Base-by-base conservation (phyloP, 2,329 filamentous ascomycete species). In the Myriosclerotinia scirpicola region DNA sequence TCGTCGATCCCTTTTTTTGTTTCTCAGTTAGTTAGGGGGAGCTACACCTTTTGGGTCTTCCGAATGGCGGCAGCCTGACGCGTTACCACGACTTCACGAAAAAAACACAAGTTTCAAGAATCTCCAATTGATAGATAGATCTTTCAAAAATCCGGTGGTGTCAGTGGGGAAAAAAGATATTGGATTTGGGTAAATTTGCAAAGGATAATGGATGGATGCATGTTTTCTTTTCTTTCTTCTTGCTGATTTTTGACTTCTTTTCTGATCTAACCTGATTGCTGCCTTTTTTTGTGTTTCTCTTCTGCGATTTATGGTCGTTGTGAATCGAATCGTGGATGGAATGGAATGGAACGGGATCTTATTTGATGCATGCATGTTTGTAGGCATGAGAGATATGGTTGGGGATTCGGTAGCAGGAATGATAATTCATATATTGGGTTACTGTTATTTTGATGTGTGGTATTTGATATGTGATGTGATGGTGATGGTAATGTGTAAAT, bases 91-190 rank as follows among this genome's bases (percentile, higher is more conserved):
- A 66, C 60, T 65, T 67, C 38, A 64, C 56, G 65, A 67, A 59
- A 67, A 34, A 34, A 64, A 64, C 26, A 30, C 7, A 58, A 48
- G 30, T 55, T 50, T 38, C 50, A 60, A 54, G 46, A 64, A 58
- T 34, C 36, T 52, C 40, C 54, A 50, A 50, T 59, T 64, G 52
- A 64, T 66, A 65, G 58, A 67, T 62, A 60, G 54, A 59, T 54
- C 55, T 67, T 69, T 53, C 38, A 46, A 55, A 55, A 64, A 63
- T 64, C 55, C 50, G 62, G 54, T 44, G 69, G 69, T 70, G 67
- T 69, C 62, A 65, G 60, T 56, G 60, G 65, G 58, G n/a, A 65
- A 64, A 67, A 67, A 64, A 64, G 65, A 66, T 36, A 67, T 65
- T 67, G 65, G 65, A 44, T 65, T 65, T 67, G 65, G 65, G 65